Evolutionary conservation across 306 rosid species (phyloP).

Genomic region (Dalbergia cochinchinensis): DNA sequence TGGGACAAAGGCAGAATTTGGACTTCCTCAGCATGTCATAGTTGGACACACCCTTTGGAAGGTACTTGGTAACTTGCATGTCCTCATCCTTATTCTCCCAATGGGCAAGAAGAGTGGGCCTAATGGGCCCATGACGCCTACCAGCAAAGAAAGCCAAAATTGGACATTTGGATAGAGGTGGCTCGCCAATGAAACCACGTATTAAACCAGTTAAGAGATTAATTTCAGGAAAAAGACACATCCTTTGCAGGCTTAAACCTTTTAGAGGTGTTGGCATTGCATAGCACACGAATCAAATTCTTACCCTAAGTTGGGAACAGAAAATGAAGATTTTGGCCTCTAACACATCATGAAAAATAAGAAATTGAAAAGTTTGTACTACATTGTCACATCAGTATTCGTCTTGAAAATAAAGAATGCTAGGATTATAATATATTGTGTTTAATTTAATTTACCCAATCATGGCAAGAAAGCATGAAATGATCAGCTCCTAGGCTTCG

Average conservation of each 20-base stretch:
- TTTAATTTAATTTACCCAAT: conserved; percentile 63
- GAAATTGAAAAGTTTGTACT: neutral
- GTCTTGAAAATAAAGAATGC: too few species aligned
- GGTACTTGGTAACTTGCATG: conserved; percentile 73
- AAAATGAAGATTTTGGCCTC: conserved; percentile 81
- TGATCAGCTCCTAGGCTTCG: conserved; percentile 95
- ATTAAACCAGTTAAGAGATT: conserved; percentile 76
- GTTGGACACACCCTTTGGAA: conserved; percentile 81
- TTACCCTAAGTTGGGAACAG: conserved; percentile 58
- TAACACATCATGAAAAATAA: conserved; percentile 31
- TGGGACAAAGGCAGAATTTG: conserved; percentile 89
- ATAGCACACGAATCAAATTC: conserved; percentile 76
- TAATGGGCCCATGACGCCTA: conserved; percentile 75
- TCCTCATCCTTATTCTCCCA: conserved; percentile 88
- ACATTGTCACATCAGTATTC: neutral
- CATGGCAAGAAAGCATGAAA: conserved; percentile 93
- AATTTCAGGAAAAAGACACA: conserved; percentile 85
- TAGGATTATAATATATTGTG: too few species aligned
- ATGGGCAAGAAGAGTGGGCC: conserved; percentile 76
- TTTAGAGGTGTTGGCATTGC: conserved; percentile 96
- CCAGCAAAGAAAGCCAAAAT: conserved; percentile 88
- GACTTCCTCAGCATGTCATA: conserved; percentile 79
- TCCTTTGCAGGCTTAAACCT: conserved; percentile 85
- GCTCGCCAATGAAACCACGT: conserved; percentile 74
- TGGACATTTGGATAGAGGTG: conserved; percentile 74